These are phyloP conservation scores for Nicotiana noctiflora DNA, from an alignment of 257 asterid genomes.

Conservation along the genomic window DNA sequence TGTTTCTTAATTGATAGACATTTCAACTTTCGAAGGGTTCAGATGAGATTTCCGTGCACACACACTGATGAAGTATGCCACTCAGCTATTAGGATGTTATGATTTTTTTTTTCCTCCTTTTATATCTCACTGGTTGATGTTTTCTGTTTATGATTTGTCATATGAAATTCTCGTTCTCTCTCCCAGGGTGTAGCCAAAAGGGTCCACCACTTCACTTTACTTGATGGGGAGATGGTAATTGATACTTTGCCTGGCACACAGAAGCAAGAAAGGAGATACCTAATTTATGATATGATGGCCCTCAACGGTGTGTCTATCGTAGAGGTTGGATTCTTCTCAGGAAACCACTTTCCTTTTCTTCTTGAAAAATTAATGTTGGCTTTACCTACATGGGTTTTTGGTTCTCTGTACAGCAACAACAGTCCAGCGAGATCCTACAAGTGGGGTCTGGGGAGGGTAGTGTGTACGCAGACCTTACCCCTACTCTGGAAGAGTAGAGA, in stretches of 20 bases:
- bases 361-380: not conserved
- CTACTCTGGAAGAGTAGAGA: too few species aligned
- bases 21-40: slow-evolving; percentile 89
- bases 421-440: too few species aligned
- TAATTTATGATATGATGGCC: slow-evolving; percentile 98
- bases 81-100: not conserved
- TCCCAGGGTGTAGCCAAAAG: slow-evolving; percentile 57
- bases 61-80: slow-evolving; percentile 56
- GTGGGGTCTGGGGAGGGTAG: too few species aligned
- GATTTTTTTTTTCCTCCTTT: slow-evolving; percentile 2
- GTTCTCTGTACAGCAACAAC: not conserved
- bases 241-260: slow-evolving; percentile 80
- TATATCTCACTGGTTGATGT: slow-evolving; percentile 11
- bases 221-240: slow-evolving; percentile 97
- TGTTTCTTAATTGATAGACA: slow-evolving; percentile 89
- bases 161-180: slow-evolving; percentile 16
- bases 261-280: slow-evolving; percentile 85
- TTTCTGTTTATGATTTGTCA: not conserved
- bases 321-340: slow-evolving; percentile 44
- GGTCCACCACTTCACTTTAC: slow-evolving; percentile 86
- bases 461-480: too few species aligned
- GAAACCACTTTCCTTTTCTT: not conserved
- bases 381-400: not conserved
- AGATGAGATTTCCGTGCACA: slow-evolving; percentile 92
- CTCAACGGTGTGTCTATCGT: slow-evolving; percentile 57